Evolutionary conservation across 768 basidiomycete species (phyloP).

Genomic region (Leccinum ochraceum): DNA sequence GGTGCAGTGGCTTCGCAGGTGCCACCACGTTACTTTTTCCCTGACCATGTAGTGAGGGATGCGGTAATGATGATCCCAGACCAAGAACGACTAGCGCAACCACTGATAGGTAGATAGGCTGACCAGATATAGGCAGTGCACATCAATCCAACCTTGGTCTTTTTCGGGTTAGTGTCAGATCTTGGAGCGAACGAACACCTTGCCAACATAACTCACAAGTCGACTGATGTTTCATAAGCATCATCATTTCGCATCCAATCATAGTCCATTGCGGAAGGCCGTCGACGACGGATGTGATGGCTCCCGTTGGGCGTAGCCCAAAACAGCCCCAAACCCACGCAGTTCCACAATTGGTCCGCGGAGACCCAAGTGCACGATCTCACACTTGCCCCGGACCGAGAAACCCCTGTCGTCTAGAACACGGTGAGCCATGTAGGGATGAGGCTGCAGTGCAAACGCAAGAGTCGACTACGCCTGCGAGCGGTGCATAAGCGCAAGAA

Average conservation of each 20-base stretch:
- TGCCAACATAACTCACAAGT: constrained; percentile 13
- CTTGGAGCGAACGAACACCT: constrained; percentile 9
- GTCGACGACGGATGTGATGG: constrained; percentile 24
- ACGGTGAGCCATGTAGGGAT: background rate
- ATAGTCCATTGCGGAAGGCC: constrained; percentile 22
- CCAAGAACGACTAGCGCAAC: background rate
- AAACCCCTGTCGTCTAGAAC: constrained; percentile 5
- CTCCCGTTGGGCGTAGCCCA: constrained; percentile 12
- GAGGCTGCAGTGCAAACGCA: constrained; percentile 1
- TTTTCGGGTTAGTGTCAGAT: constrained; percentile 16
- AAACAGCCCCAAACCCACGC: constrained; percentile 21
- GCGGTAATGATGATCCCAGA: constrained; percentile 24
- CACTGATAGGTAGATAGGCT: constrained; percentile 13
- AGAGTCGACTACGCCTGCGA: constrained; percentile 3
- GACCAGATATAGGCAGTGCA: constrained; percentile 14
- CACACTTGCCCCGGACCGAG: constrained; percentile 7
- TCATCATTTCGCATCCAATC: constrained; percentile 17
- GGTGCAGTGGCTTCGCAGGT: constrained; percentile 2
- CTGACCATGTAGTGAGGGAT: constrained; percentile 18
- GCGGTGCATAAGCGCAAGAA: constrained; percentile 13
- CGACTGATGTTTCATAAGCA: constrained; percentile 22
- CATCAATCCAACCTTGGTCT: constrained; percentile 13
- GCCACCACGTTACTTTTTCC: constrained; percentile 21
- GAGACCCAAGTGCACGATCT: constrained; percentile 15
- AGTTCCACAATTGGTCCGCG: constrained; percentile 25